A percentile compares a stretch with the other conserved stretches of the same genome.
Conservation (phyloP, 2,329 filamentous ascomycete genomes). For the Aspergillus japonicus region DNA sequence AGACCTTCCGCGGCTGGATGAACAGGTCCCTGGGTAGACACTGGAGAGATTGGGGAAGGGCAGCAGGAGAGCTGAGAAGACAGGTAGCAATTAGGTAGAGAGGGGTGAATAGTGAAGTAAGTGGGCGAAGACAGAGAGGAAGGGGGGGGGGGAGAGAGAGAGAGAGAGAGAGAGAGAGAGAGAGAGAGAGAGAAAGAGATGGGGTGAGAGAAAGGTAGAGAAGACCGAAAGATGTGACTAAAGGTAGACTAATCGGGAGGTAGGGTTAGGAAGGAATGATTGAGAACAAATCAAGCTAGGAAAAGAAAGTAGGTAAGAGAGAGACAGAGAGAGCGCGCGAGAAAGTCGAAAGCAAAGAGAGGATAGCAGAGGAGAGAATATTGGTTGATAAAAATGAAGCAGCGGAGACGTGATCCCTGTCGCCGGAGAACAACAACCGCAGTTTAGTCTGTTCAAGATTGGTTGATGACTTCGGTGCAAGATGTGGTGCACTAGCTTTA, state of each 20-base stretch:
- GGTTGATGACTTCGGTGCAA: background rate
- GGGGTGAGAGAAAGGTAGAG: conserved; percentile 1
- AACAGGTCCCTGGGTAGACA: background rate
- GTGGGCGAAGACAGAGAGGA: background rate
- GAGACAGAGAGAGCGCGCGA: conserved; percentile 4
- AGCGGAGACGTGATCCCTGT: conserved; percentile 18
- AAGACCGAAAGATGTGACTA: conserved; percentile 1
- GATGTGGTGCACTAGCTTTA: background rate
- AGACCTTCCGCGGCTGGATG: conserved; percentile 2
- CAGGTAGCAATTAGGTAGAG: background rate
- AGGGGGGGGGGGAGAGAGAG: background rate
- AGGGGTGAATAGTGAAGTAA: background rate
- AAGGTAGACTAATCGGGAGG: background rate
- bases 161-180: background rate
- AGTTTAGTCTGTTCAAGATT: conserved; percentile 9
- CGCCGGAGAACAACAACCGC: conserved; percentile 14
- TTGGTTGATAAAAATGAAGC: conserved; percentile 8
- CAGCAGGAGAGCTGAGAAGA: background rate
- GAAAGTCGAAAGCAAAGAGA: conserved; percentile 1
- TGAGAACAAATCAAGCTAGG: conserved; percentile 3
- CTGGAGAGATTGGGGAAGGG: background rate
- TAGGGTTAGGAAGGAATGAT: background rate
- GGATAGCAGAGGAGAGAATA: conserved; percentile 1
- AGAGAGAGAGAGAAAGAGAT: background rate
- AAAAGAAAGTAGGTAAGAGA: conserved; percentile 4